These are phyloP conservation scores for Trifolium pratense DNA, from an alignment of 306 rosid genomes.

Conservation along the genomic window DNA sequence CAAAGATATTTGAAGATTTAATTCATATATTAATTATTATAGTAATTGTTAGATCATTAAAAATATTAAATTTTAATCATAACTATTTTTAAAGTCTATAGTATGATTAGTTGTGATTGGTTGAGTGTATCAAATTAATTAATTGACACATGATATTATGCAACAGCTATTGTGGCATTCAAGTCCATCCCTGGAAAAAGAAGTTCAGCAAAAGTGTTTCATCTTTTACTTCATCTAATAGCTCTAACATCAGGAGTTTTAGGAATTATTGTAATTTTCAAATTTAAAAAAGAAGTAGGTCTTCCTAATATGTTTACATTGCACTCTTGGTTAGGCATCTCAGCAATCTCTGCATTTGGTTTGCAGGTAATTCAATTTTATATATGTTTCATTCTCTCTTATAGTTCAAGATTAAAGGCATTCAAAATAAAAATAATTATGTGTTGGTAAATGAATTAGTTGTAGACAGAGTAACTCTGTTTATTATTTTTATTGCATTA, in stretches of 20 bases:
- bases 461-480: background rate
- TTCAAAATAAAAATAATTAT: background rate
- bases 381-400: background rate
- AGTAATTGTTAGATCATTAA: too few relatives aligned
- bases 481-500: background rate
- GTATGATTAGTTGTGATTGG: too few relatives aligned
- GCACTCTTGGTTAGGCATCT: slow-evolving; percentile 83
- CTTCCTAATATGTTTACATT: slow-evolving; percentile 47
- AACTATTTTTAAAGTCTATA: too few relatives aligned
- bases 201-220: slow-evolving; percentile 51
- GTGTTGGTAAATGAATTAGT: background rate
- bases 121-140: too few relatives aligned
- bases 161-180: slow-evolving; percentile 69
- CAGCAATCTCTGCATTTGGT: slow-evolving; percentile 56
- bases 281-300: slow-evolving; percentile 40
- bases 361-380: slow-evolving; percentile 57
- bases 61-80: too few relatives aligned
- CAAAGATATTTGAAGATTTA: too few relatives aligned
- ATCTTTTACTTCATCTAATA: slow-evolving; percentile 56
- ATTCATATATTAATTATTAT: too few relatives aligned
- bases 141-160: background rate
- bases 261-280: slow-evolving; percentile 58
- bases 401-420: background rate
- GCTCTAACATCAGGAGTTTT: slow-evolving; percentile 57
- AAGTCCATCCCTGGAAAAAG: slow-evolving; percentile 52